A percentile compares a stretch with the other conserved stretches of the same genome.
Evolutionary conservation across 805 yeast genomes (phyloP).

Genomic region (Metschnikowia matae): DNA sequence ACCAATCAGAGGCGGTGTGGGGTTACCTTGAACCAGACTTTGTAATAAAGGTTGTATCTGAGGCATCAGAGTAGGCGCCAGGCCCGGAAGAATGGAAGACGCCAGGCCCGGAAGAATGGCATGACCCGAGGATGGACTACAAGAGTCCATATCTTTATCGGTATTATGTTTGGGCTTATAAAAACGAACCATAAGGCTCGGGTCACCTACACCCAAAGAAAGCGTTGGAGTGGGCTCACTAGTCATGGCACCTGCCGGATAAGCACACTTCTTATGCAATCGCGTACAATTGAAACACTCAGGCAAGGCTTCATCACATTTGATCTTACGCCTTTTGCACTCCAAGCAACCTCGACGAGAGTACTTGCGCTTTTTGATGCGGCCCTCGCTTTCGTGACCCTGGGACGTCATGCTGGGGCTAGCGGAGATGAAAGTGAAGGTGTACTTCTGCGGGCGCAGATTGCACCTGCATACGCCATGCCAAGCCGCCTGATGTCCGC

Average conservation of each 20-base stretch:
- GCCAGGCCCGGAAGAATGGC: no score
- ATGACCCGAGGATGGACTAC: no score
- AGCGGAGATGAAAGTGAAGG: not conserved
- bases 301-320: slow-evolving; percentile 40
- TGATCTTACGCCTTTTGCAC: slow-evolving; percentile 42
- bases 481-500: not conserved
- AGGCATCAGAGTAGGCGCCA: no score
- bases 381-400: not conserved
- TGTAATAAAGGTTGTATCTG: no score
- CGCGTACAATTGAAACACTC: slow-evolving; percentile 35
- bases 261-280: slow-evolving; percentile 30
- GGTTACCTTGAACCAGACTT: no score
- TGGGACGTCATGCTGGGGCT: not conserved
- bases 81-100: no score
- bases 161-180: slow-evolving; percentile 5
- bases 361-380: slow-evolving; percentile 35
- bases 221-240: no score
- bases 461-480: not conserved
- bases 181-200: slow-evolving; percentile 6
- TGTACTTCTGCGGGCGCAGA: slow-evolving; percentile 4
- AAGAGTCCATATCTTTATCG: not conserved
- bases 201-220: not conserved
- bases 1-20: no score
- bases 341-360: slow-evolving; percentile 40
- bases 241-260: slow-evolving; percentile 7